phyloP scores from a whole-genome alignment of 2,329 filamentous ascomycete genomes.

The Metarhizium rileyi region DNA sequence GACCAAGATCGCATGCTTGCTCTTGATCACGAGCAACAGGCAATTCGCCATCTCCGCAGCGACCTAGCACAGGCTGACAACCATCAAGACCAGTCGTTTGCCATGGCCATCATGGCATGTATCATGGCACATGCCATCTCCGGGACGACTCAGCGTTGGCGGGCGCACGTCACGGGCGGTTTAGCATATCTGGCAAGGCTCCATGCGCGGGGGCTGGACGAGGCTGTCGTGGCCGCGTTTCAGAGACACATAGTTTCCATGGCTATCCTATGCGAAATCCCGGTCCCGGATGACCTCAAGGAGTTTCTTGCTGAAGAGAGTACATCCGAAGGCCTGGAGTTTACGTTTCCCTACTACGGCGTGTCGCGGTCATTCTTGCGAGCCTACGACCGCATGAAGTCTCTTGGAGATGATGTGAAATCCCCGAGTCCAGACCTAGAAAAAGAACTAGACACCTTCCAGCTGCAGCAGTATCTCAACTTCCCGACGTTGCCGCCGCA shows the following conservation, averaged over 20 bases:
- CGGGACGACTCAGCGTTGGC: conserved; percentile 13
- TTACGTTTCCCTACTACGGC: conserved; percentile 16
- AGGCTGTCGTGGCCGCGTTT: conserved; percentile 9
- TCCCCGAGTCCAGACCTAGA: conserved; percentile 2
- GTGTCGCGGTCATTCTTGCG: conserved; percentile 11
- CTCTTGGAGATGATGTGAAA: conserved; percentile 7
- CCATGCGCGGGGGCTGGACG: conserved; percentile 7
- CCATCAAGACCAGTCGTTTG: conserved; percentile 23
- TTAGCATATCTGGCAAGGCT: conserved; percentile 14
- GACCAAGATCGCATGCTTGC: conserved; percentile 13
- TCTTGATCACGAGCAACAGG: conserved; percentile 13
- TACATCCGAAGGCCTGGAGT: conserved; percentile 7
- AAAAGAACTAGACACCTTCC: conserved; percentile 18
- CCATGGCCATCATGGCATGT: conserved; percentile 31
- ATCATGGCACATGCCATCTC: conserved; percentile 18
- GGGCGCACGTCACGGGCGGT: conserved; percentile 14
- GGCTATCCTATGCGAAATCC: conserved; percentile 14
- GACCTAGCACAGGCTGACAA: conserved; percentile 12
- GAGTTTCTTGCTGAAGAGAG: conserved; percentile 7
- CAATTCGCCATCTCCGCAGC: conserved; percentile 14
- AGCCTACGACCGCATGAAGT: conserved; percentile 13
- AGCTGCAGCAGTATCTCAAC: conserved; percentile 20
- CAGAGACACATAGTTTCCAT: conserved; percentile 15
- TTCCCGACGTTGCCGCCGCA: conserved; percentile 10
- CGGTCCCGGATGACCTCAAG: conserved; percentile 11